Conservation (phyloP, 805 yeast genomes). For the Komagataella ulmi region DNA sequence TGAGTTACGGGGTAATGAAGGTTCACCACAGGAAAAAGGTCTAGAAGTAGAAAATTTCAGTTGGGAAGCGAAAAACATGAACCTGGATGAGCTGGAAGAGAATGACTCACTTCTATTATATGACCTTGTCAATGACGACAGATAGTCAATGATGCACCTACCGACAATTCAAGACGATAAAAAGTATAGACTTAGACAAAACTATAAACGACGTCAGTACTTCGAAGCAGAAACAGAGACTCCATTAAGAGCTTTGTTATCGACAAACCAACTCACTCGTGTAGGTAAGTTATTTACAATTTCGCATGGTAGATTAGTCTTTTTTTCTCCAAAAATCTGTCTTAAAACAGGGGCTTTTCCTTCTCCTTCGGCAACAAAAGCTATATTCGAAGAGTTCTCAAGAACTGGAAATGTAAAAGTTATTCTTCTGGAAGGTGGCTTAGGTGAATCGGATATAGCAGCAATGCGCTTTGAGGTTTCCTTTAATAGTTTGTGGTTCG, state of each 20-base stretch:
- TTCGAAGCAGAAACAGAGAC: constrained; percentile 20
- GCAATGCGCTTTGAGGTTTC: constrained; percentile 44
- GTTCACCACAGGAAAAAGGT: not conserved
- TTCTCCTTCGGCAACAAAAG: constrained; percentile 85
- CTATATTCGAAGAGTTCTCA: constrained; percentile 36
- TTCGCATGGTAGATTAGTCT: constrained; percentile 50
- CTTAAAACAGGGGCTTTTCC: constrained; percentile 64
- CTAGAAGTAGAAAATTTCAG: constrained; percentile 3
- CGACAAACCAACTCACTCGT: constrained; percentile 73
- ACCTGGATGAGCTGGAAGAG: constrained; percentile 6
- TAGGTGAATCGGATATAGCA: constrained; percentile 71
- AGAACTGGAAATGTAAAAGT: constrained; percentile 77
- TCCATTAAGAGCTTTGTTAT: constrained; percentile 61
- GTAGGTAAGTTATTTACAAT: constrained; percentile 49
- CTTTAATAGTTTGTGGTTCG: constrained; percentile 57
- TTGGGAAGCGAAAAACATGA: constrained; percentile 7
- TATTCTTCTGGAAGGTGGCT: constrained; percentile 88
- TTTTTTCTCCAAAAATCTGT: constrained; percentile 46
- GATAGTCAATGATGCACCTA: constrained; percentile 2
- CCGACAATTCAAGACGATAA: not conserved
- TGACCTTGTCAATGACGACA: constrained; percentile 3
- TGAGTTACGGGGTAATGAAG: not conserved
- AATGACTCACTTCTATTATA: constrained; percentile 5
- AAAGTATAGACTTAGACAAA: not conserved
- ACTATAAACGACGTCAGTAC: constrained; percentile 1